Evolutionary conservation across 441 rosid genomes (phyloP).

Genomic region (Gossypium schwendimanii): DNA sequence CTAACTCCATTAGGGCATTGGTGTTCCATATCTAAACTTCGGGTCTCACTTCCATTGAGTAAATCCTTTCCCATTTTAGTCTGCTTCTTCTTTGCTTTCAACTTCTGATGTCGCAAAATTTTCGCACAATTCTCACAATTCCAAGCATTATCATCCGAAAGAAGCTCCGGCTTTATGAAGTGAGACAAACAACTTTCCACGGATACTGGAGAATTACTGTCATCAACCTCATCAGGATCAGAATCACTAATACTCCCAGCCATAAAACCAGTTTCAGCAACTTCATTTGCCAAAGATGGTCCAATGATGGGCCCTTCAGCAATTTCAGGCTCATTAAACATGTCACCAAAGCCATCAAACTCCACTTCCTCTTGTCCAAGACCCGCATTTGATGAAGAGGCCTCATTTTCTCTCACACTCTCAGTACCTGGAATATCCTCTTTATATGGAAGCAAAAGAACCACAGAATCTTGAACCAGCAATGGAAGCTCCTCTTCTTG

Average conservation of each 20-base stretch:
- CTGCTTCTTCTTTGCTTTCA: constrained; percentile 32
- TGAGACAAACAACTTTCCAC: constrained; percentile 82
- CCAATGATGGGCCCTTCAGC: constrained; percentile 46
- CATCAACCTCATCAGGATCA: constrained; percentile 90
- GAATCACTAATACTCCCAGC: constrained; percentile 63
- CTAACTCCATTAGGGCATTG: constrained; percentile 19
- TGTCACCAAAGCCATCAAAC: constrained; percentile 73
- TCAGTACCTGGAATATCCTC: constrained; percentile 39
- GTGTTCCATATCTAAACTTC: constrained; percentile 17
- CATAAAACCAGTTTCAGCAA: constrained; percentile 34
- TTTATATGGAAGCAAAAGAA: constrained; percentile 66
- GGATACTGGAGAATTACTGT: constrained; percentile 74
- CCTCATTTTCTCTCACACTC: constrained; percentile 34
- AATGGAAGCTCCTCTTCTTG: constrained; percentile 51
- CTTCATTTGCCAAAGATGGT: constrained; percentile 46
- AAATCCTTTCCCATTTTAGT: constrained; percentile 19
- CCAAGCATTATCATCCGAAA: constrained; percentile 89
- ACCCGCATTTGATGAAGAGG: constrained; percentile 43
- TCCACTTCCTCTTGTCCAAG: constrained; percentile 46
- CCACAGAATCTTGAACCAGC: constrained; percentile 53
- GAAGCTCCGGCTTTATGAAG: constrained; percentile 73
- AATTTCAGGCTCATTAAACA: constrained; percentile 80
- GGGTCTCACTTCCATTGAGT: constrained; percentile 26
- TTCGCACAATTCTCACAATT: constrained; percentile 78
- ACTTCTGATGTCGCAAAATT: constrained; percentile 30